These are phyloP conservation scores for Stemphylium lycopersici DNA, from an alignment of 2,329 filamentous ascomycete species.

Conservation along the genomic window DNA sequence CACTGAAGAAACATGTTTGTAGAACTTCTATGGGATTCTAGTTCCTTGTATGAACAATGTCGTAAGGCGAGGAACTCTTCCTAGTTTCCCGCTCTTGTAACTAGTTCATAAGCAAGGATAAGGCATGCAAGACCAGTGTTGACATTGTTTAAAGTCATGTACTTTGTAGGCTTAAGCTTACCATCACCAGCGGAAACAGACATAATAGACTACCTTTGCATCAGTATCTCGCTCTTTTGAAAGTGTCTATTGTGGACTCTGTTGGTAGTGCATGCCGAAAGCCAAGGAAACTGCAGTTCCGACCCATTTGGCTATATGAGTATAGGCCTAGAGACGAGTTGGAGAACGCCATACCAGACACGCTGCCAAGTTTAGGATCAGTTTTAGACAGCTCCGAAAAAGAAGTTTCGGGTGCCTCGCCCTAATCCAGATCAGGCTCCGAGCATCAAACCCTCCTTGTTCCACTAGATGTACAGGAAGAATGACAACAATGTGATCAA, in stretches of 20 bases:
- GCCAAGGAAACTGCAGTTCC: conserved; percentile 31
- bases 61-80: too few species aligned
- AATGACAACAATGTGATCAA: conserved; percentile 39
- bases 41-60: too few species aligned
- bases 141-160: too few species aligned
- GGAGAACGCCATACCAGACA: conserved; percentile 40
- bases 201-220: conserved; percentile 5
- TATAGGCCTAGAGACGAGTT: conserved; percentile 32
- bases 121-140: too few species aligned
- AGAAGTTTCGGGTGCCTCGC: conserved; percentile 10
- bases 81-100: too few species aligned
- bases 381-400: background rate
- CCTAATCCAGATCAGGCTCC: conserved; percentile 36
- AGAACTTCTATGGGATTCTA: too few species aligned
- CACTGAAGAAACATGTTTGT: too few species aligned
- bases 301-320: conserved; percentile 37
- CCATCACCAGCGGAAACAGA: conserved; percentile 32
- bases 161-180: conserved; percentile 29
- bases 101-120: too few species aligned
- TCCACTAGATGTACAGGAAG: conserved; percentile 34
- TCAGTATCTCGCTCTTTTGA: background rate
- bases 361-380: conserved; percentile 18
- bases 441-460: conserved; percentile 31
- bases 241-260: conserved; percentile 37
- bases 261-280: conserved; percentile 35